Percentiles rank a stretch among this genome's conserved stretches.
Evolutionary conservation across 2,329 filamentous ascomycete species (phyloP).

Genomic region (Colletotrichum limetticola): DNA sequence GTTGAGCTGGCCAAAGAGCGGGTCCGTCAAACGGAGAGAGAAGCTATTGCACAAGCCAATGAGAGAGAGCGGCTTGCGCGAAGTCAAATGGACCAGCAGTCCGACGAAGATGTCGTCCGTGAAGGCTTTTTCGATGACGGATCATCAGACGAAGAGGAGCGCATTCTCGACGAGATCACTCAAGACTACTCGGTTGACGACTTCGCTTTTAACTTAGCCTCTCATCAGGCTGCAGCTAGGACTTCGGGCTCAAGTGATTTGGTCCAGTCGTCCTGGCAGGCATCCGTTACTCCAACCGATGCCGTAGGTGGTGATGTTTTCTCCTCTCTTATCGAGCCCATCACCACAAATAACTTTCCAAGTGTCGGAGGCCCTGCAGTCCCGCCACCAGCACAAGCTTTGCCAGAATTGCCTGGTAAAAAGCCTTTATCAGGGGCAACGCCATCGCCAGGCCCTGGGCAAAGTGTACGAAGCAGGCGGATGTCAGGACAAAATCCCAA

Average conservation of each 20-base stretch:
- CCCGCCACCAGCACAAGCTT: slow-evolving; percentile 61
- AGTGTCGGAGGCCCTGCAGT: slow-evolving; percentile 45
- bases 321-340: slow-evolving; percentile 8
- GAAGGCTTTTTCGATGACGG: slow-evolving; percentile 70
- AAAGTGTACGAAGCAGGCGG: slow-evolving; percentile 77
- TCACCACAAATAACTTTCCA: slow-evolving; percentile 38
- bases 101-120: slow-evolving; percentile 56
- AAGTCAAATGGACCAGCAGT: slow-evolving; percentile 47
- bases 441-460: slow-evolving; percentile 46
- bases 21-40: slow-evolving; percentile 78
- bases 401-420: slow-evolving; percentile 56
- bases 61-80: slow-evolving; percentile 23
- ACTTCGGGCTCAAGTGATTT: slow-evolving; percentile 85
- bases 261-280: slow-evolving; percentile 84
- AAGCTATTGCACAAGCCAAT: slow-evolving; percentile 64
- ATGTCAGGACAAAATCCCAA: slow-evolving; percentile 84
- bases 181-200: slow-evolving; percentile 84
- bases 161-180: slow-evolving; percentile 88
- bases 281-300: slow-evolving; percentile 59
- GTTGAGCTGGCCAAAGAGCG: slow-evolving; percentile 82
- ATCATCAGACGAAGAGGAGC: slow-evolving; percentile 78
- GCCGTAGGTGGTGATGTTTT: neutral
- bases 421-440: slow-evolving; percentile 38
- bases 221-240: slow-evolving; percentile 64
- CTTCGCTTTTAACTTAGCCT: slow-evolving; percentile 55